A percentile compares a stretch with the other conserved stretches of the same genome.
phyloP scores from a whole-genome alignment of 2,329 filamentous ascomycete species.

The Colletotrichum graminicola region DNA sequence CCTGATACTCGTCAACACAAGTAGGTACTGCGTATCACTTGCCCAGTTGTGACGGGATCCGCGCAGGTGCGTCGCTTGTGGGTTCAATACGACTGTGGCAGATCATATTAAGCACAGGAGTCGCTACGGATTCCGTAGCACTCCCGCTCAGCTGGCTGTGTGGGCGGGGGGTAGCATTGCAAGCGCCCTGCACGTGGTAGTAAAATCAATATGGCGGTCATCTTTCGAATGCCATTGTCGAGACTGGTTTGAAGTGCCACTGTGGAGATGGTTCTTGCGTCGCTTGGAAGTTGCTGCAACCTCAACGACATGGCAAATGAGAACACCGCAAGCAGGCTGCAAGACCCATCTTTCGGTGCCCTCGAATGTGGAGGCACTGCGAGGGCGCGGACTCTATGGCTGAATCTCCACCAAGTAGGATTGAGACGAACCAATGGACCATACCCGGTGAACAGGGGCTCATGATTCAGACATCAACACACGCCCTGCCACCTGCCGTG shows the following conservation, averaged over 20 bases:
- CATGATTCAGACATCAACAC: conserved; percentile 28
- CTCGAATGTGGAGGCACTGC: conserved; percentile 12
- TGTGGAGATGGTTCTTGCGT: conserved; percentile 11
- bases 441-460: conserved; percentile 14
- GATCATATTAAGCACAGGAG: neutral
- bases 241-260: conserved; percentile 2
- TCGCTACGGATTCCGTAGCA: neutral
- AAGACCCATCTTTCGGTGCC: neutral
- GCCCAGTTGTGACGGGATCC: neutral
- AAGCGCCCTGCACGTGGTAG: conserved; percentile 18
- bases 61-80: neutral
- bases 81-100: neutral
- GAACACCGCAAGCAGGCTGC: neutral
- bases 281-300: neutral
- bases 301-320: conserved; percentile 1
- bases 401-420: conserved; percentile 13
- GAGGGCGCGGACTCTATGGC: conserved; percentile 10
- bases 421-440: conserved; percentile 36
- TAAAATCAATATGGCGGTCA: neutral
- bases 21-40: neutral
- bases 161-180: conserved; percentile 8
- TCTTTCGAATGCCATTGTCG: neutral
- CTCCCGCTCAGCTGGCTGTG: neutral
- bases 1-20: neutral
- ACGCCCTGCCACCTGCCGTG: conserved; percentile 13